Evolutionary conservation across 2,329 filamentous ascomycete genomes (phyloP), one percentile per base, ranked within the genome.

Genomic region (Apiospora marii): DNA sequence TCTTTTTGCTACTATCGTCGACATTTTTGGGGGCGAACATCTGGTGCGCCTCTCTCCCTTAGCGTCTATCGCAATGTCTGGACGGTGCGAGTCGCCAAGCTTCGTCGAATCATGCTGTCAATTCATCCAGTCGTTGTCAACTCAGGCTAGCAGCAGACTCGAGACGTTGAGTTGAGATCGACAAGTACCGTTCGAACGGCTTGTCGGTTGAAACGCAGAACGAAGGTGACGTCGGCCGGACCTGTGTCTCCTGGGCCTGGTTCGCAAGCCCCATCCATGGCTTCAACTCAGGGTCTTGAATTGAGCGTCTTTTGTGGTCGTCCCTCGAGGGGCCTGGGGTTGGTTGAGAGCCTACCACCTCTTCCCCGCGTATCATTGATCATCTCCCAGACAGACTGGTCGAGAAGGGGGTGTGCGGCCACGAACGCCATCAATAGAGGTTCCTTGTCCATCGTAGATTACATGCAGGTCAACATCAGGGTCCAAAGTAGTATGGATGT

Each of bases 401-500:
- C 3, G 34, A 37, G 30, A 37, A 61, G 53, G 22, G 34, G 53
- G 53, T 61, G 53, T 61, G 53, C 12, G 7, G 19, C 16, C 30
- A 37, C 2, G 22, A 61, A 61, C 53, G 53, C 53, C 53, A 61
- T 34, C 53, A 61, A 61, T 37, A 61, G 30, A 61, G 12, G 58
- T 41, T 64, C 58, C 34, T 64, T 64, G 58, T 41, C 37, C 67
- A 49, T 69, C 44, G 67, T 69, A 69, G 34, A 69, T 69, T 69
- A 24, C 67, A 69, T 69, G 48, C 58, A 64, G 58, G 58, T 64
- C 58, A 69, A 49, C 67, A 30, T 69, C 67, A 69, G 67, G 67
- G 67, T 49, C 67, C 44, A 69, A 49, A 69, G 12, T 16, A 27
- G 43, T 37, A 69, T 69, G 44, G 67, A 69, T 69, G 34, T 37